Conservation (phyloP, 371 early-diverging fungal genomes). For the Mycotypha africana region DNA sequence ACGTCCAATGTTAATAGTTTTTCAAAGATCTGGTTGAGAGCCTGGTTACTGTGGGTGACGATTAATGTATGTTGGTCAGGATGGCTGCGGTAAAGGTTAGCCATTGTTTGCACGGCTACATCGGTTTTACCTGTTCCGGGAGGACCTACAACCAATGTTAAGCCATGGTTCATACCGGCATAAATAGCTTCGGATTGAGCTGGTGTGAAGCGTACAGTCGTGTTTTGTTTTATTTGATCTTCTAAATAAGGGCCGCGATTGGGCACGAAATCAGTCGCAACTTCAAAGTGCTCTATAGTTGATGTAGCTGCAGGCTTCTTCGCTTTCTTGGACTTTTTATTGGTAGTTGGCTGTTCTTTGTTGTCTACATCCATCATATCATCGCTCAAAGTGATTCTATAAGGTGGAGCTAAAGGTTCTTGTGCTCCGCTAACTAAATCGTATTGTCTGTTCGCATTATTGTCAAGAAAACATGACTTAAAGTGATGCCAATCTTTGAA, state of each 20-base stretch:
- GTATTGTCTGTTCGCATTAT: conserved; percentile 1
- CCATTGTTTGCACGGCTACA: conserved; percentile 92
- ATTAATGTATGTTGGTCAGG: conserved; percentile 87
- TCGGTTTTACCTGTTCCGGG: conserved; percentile 98
- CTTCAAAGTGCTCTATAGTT: conserved; percentile 40
- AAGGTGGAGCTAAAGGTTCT: conserved; percentile 47
- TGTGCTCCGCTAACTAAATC: conserved; percentile 22
- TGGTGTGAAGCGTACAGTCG: conserved; percentile 80
- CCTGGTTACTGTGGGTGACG: conserved; percentile 93
- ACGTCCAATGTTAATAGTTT: conserved; percentile 86
- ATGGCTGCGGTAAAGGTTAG: conserved; percentile 87
- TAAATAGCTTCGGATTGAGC: conserved; percentile 84
- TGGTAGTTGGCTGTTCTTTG: conserved; percentile 24
- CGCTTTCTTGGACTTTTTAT: conserved; percentile 45
- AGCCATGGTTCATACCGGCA: conserved; percentile 77
- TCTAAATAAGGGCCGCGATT: conserved; percentile 76
- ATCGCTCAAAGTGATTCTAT: conserved; percentile 50
- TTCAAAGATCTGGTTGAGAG: conserved; percentile 92
- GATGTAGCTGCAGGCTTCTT: conserved; percentile 27
- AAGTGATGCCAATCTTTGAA: conserved; percentile 82
- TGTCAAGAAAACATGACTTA: conserved; percentile 60
- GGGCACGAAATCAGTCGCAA: conserved; percentile 52
- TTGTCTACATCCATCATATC: conserved; percentile 21
- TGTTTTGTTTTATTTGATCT: conserved; percentile 60
- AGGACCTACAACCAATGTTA: conserved; percentile 92